phyloP scores from a whole-genome alignment of 306 rosid species.

The Herpetospermum pedunculosum region DNA sequence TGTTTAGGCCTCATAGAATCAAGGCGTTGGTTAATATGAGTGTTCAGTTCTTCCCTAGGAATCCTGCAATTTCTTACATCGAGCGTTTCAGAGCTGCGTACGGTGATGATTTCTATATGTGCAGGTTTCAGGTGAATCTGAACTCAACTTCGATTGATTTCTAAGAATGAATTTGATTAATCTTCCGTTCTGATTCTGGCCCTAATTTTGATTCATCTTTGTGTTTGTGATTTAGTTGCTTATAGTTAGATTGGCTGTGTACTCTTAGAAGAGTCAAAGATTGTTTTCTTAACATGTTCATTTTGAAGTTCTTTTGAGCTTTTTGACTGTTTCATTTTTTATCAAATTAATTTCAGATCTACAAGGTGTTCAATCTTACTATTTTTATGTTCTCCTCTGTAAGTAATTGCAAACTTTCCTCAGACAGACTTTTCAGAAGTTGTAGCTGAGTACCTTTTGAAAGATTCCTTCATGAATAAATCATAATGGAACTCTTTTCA shows the following conservation, averaged over 20 bases:
- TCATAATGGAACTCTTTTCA: neutral
- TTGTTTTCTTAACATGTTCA: neutral
- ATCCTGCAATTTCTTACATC: conserved; percentile 24
- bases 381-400: neutral
- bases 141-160: neutral
- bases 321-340: neutral
- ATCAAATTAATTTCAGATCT: neutral
- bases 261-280: too few species aligned
- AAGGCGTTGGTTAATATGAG: conserved; percentile 48
- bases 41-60: conserved; percentile 10
- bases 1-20: neutral
- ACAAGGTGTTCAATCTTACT: neutral
- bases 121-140: conserved; percentile 48
- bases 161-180: neutral
- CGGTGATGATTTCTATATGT: conserved; percentile 48
- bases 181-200: neutral
- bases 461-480: neutral
- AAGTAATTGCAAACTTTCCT: neutral
- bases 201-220: neutral
- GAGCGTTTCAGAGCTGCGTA: conserved; percentile 20
- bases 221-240: neutral
- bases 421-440: neutral
- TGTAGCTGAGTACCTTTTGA: neutral
- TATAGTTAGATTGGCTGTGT: neutral
- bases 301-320: neutral